A percentile compares a stretch with the other conserved stretches of the same genome.
Conservation (phyloP, 495 filamentous ascomycete genomes). For the Penicillium verhagenii region DNA sequence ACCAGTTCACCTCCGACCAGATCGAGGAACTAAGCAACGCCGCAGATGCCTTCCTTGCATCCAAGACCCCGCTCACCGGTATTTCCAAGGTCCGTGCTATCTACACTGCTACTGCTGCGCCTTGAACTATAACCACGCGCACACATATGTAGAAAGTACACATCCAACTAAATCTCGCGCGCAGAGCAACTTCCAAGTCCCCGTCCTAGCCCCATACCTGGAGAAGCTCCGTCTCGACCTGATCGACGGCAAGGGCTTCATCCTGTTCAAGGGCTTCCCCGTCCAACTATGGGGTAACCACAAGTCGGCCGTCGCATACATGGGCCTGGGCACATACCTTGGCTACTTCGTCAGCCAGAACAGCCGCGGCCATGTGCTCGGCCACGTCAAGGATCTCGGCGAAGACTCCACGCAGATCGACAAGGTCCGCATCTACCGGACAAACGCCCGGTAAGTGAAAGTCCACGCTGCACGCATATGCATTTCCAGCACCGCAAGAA, state of each 20-base stretch:
- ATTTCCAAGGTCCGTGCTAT: slow-evolving; percentile 57
- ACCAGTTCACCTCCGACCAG: slow-evolving; percentile 62
- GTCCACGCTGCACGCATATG: too few species aligned
- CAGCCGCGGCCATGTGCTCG: slow-evolving; percentile 74
- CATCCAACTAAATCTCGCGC: background rate
- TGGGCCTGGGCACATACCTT: slow-evolving; percentile 77
- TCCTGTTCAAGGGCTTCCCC: slow-evolving; percentile 77
- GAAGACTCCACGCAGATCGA: slow-evolving; percentile 75
- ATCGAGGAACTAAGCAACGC: slow-evolving; percentile 62
- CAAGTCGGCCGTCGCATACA: slow-evolving; percentile 79
- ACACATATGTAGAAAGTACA: background rate
- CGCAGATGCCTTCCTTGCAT: slow-evolving; percentile 64
- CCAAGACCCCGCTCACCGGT: slow-evolving; percentile 63
- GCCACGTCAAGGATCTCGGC: slow-evolving; percentile 83
- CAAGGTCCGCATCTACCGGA: slow-evolving; percentile 80
- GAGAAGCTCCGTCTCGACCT: slow-evolving; percentile 60
- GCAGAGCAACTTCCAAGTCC: slow-evolving; percentile 52
- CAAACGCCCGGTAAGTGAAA: slow-evolving; percentile 70
- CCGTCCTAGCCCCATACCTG: slow-evolving; percentile 55
- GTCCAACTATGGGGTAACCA: slow-evolving; percentile 66
- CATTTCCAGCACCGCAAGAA: too few species aligned
- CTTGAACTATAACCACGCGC: background rate
- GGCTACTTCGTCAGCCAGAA: slow-evolving; percentile 84
- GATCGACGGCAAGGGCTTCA: slow-evolving; percentile 79
- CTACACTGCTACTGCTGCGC: too few species aligned